Evolutionary conservation across 192 early-diverging fungal species (phyloP), one percentile per base, ranked within the genome.

Genomic region (Coemansia pectinata): DNA sequence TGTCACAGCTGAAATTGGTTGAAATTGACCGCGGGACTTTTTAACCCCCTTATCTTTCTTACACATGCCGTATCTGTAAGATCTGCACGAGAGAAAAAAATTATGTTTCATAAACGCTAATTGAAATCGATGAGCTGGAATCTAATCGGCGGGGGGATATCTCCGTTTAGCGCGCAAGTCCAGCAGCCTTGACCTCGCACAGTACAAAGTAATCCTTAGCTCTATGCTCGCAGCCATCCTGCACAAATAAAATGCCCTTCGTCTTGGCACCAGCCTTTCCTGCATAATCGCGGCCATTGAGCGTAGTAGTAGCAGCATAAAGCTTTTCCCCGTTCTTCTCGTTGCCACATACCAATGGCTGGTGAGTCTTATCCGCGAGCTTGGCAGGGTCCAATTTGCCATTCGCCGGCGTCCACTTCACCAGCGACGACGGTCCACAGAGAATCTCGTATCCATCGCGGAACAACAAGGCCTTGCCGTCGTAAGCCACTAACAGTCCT

Each of bases 181-280:
- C 27, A 29, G 52, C 27, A 29, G 25, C 21, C 57, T 50, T 60
- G 64, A 41, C 15, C 36, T 71, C 85, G 68, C 86, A 86, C 66
- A 90, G 79, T 4, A 90, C 81, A 59, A 79, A 74, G 75, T 85
- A 89, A 50, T 73, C 70, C 33, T 79, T 68, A 39, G 81, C 62
- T 27, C 61, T 74, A 2, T 81, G 57, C 57, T 87, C 87, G 64
- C 81, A 76, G 42, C 89, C 87, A 67, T 74, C 80, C 69, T 78
- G 84, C 19, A 77, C 44, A 52, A 85, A 84, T 67, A 76, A 42
- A 58, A 79, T 71, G 41, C 77, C 74, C 45, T 82, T 85, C 40
- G 63, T 21, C 52, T 76, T 78, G 21, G 61, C 67, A 44, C 66
- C 63, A n/a, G 69, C 76, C 60, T 75, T 78, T 67, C 84, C 85